Base-by-base conservation (phyloP, 2,329 filamentous ascomycete species). In the Clarireedia paspali region DNA sequence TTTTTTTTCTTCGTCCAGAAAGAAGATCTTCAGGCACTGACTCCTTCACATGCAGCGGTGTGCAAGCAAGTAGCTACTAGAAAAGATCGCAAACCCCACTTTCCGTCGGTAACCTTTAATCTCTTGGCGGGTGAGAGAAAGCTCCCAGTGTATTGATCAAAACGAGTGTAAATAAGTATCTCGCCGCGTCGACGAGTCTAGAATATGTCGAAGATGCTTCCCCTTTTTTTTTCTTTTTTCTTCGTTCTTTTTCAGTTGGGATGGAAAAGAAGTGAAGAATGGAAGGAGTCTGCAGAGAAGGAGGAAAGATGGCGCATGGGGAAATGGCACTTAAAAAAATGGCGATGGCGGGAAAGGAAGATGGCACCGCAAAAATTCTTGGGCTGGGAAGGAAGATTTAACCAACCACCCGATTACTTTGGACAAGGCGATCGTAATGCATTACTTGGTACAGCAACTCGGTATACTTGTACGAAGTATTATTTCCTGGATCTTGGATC, bases 1-100 rank as follows among this genome's bases (percentile, higher is more conserved):
- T 20, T 26, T 53, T 38, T 15, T 47, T 52, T 9, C 10, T 17
- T 27, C n/a, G 20, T 23, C 39, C 26, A 26, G 27, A 27, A 24
- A 53, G 36, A 47, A 47, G 27, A 53, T 53, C 50, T 47, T 53
- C 42, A 53, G 50, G 50, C 38, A 53, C 5, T 47, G 42, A 53
- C 20, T 53, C 27, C 50, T 27, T 53, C 40, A 53, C 50, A 53
- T 53, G 50, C 50, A 53, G 50, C 50, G 34, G 50, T 44, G 50
- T 42, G 39, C 39, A 42, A 42, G 39, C 17, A 42, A 42, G 39
- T 42, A 42, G 39, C 14, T n/a, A 42, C 15, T 20, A 42, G 17
- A 20, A n/a, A 42, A 42, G 39, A n/a, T n/a, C 4, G 39, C 39
- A 42, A 42, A 42, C 30, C 30, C 30, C 30, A 34, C 30, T 34